Conservation (phyloP, 352 stramenopile genomes). For the Globisporangium megalacanthum region DNA sequence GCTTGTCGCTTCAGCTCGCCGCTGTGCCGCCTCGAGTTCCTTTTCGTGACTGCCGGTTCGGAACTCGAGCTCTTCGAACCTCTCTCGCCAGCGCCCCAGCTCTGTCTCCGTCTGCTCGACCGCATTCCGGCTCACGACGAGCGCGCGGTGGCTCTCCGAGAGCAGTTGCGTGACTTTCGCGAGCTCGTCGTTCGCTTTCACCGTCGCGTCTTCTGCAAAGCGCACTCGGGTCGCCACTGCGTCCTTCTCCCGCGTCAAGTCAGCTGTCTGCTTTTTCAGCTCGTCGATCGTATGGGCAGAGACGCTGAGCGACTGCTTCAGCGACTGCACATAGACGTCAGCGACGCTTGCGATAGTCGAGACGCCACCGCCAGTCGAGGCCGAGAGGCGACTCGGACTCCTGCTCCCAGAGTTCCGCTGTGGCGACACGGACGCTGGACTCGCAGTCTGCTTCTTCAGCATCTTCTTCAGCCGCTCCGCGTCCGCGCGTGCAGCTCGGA, state of each 20-base stretch:
- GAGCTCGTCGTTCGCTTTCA: conserved; percentile 35
- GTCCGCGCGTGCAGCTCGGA: conserved; percentile 34
- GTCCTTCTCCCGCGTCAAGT: conserved; percentile 31
- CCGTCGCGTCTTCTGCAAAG: conserved; percentile 24
- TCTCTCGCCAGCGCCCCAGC: conserved; percentile 29
- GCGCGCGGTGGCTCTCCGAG: conserved; percentile 31
- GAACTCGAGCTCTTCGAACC: conserved; percentile 37
- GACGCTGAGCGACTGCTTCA: conserved; percentile 39
- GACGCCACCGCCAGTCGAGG: not conserved
- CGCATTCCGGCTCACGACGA: conserved; percentile 32
- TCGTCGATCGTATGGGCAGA: conserved; percentile 28
- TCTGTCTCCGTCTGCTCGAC: conserved; percentile 27
- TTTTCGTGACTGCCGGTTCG: conserved; percentile 23
- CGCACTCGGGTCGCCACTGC: conserved; percentile 17
- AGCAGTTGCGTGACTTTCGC: conserved; percentile 38
- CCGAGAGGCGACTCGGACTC: conserved; percentile 4
- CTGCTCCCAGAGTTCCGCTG: conserved; percentile 10
- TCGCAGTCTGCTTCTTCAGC: conserved; percentile 21
- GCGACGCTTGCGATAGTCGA: conserved; percentile 9
- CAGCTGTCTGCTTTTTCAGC: conserved; percentile 34
- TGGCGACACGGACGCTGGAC: not conserved
- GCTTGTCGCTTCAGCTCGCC: conserved; percentile 23
- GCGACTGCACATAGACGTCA: conserved; percentile 28
- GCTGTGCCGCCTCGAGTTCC: conserved; percentile 27
- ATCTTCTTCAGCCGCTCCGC: conserved; percentile 51